phyloP scores from a whole-genome alignment of 768 basidiomycete species.

The Tulasnella sp. region DNA sequence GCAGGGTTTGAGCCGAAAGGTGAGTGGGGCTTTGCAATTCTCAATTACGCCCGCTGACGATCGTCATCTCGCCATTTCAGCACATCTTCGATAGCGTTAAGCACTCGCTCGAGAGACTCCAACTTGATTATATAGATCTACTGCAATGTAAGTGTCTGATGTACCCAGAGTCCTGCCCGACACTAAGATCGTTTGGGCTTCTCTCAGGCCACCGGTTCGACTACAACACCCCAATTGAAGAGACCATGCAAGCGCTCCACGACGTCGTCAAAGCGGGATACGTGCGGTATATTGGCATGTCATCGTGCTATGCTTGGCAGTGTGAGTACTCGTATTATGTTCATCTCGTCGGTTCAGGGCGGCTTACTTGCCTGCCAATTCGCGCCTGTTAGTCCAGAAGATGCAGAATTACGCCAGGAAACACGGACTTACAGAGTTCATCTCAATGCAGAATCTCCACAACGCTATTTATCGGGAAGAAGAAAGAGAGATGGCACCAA shows the following conservation, averaged over 20 bases:
- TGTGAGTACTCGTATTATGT: conserved; percentile 6
- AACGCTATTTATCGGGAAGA: conserved; percentile 17
- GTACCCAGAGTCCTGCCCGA: no score
- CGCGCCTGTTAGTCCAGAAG: conserved; percentile 9
- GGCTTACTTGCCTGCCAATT: no score
- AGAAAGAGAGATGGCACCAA: conserved; percentile 13
- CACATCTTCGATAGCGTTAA: no score
- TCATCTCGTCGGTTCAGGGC: no score
- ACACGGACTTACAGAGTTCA: conserved; percentile 6
- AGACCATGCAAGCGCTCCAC: conserved; percentile 45
- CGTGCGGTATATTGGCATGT: conserved; percentile 42
- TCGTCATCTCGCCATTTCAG: neutral
- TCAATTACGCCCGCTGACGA: neutral
- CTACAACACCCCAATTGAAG: conserved; percentile 43
- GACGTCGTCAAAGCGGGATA: conserved; percentile 46
- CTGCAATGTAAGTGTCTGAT: conserved; percentile 29
- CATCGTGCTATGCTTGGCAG: conserved; percentile 33
- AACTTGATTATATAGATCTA: conserved; percentile 38
- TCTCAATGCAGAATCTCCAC: conserved; percentile 14
- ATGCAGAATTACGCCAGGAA: conserved; percentile 14
- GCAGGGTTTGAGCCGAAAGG: conserved; percentile 29
- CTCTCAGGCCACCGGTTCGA: conserved; percentile 36
- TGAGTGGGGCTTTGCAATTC: conserved; percentile 27
- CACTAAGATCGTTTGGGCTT: no score
- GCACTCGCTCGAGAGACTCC: conserved; percentile 30